Conservation (phyloP, 2,329 filamentous ascomycete species). For the Amauroascus niger region DNA sequence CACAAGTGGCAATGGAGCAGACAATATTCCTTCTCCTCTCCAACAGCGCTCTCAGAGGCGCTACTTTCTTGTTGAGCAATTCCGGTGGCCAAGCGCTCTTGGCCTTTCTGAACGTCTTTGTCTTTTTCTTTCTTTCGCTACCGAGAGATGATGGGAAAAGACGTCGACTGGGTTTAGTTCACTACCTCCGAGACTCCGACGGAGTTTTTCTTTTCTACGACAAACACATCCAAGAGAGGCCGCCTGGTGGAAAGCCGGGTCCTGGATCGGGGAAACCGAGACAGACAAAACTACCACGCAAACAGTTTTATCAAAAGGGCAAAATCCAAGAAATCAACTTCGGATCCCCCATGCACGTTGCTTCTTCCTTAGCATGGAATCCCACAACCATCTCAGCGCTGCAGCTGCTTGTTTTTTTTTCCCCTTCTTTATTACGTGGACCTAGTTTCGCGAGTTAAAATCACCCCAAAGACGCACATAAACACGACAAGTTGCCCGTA, state of each 20-base stretch:
- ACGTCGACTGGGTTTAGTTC: neutral
- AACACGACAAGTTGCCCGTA: too few relatives aligned
- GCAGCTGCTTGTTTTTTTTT: neutral
- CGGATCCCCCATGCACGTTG: neutral
- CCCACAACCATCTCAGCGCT: too few relatives aligned
- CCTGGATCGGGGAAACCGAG: neutral
- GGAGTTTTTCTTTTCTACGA: neutral
- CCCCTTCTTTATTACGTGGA: neutral
- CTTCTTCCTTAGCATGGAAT: too few relatives aligned
- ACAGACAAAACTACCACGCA: neutral
- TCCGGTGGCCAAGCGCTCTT: constrained; percentile 2
- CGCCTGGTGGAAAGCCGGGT: neutral
- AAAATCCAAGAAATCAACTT: neutral
- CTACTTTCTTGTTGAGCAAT: neutral
- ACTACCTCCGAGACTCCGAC: neutral
- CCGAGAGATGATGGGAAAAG: neutral
- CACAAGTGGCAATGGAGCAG: neutral
- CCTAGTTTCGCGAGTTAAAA: neutral
- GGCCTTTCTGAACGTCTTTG: neutral
- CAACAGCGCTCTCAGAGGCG: neutral
- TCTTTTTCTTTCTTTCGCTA: neutral
- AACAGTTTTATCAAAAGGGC: neutral
- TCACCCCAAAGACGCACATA: neutral
- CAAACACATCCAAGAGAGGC: too few relatives aligned
- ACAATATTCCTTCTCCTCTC: neutral